A percentile compares a stretch with the other conserved stretches of the same genome.
These are phyloP conservation scores for Knoxdaviesia capensis DNA, from an alignment of 2,329 filamentous ascomycete species.

Conservation along the genomic window DNA sequence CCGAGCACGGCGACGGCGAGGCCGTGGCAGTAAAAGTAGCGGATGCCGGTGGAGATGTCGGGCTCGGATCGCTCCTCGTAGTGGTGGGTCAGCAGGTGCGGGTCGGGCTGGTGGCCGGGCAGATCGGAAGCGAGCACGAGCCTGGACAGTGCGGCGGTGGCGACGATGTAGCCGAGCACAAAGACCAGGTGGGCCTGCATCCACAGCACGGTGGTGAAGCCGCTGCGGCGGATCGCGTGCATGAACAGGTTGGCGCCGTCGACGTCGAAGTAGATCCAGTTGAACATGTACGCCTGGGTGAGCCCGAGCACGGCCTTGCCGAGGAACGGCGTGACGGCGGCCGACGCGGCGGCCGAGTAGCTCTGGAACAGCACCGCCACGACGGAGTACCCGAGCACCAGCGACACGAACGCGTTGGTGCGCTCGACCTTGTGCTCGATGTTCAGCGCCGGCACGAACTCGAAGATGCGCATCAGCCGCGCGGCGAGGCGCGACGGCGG, in stretches of 20 bases:
- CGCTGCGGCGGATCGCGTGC: constrained; percentile 38
- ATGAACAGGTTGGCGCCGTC: constrained; percentile 33
- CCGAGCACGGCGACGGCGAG: constrained; percentile 31
- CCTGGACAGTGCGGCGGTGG: constrained; percentile 34
- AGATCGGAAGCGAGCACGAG: constrained; percentile 39
- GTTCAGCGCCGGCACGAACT: constrained; percentile 41
- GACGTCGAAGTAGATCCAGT: constrained; percentile 45
- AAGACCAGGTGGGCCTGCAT: constrained; percentile 36
- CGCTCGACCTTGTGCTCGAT: constrained; percentile 47
- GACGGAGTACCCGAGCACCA: constrained; percentile 45
- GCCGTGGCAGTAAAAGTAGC: constrained; percentile 46
- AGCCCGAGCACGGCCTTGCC: constrained; percentile 41
- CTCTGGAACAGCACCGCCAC: constrained; percentile 41
- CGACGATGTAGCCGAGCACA: constrained; percentile 40
- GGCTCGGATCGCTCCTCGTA: constrained; percentile 27
- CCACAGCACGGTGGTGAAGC: constrained; percentile 29
- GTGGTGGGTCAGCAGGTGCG: constrained; percentile 21
- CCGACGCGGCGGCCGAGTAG: constrained; percentile 29
- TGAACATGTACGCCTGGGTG: constrained; percentile 36
- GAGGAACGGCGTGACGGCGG: constrained; percentile 20
- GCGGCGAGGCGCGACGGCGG: constrained; percentile 6
- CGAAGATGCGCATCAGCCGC: constrained; percentile 21
- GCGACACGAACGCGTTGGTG: constrained; percentile 41
- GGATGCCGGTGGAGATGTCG: constrained; percentile 29
- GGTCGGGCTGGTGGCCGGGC: constrained; percentile 20